phyloP scores from a whole-genome alignment of 2,329 filamentous ascomycete genomes.

The Exophiala phaeomuriformis region DNA sequence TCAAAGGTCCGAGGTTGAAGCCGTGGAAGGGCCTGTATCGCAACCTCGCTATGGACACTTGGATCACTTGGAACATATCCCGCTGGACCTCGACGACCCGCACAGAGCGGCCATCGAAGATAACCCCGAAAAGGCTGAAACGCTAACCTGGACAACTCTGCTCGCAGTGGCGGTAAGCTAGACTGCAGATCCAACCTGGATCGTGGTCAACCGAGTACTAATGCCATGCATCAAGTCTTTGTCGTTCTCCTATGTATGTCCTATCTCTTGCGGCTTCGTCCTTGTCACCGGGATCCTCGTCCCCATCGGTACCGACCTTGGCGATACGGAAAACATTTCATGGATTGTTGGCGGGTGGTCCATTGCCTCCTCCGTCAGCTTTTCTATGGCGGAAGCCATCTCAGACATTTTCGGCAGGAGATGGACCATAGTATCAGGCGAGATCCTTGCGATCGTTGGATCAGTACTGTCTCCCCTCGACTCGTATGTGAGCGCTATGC shows the following conservation, averaged over 20 bases:
- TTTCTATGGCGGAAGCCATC: slow-evolving; percentile 32
- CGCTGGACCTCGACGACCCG: slow-evolving; percentile 15
- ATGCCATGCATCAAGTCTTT: slow-evolving; percentile 10
- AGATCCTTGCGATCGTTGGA: slow-evolving; percentile 34
- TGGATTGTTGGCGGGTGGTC: slow-evolving; percentile 16
- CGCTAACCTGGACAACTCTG: slow-evolving; percentile 9
- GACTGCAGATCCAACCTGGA: background rate
- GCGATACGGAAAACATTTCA: slow-evolving; percentile 8
- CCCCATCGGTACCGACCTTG: slow-evolving; percentile 11
- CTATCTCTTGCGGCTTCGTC: slow-evolving; percentile 30
- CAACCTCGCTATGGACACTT: too few species aligned
- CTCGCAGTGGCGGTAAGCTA: slow-evolving; percentile 11
- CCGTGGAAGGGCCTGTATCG: too few species aligned
- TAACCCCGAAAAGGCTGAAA: slow-evolving; percentile 15
- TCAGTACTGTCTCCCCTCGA: slow-evolving; percentile 11
- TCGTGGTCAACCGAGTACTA: too few species aligned
- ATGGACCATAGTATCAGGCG: slow-evolving; percentile 30
- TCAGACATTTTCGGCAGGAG: slow-evolving; percentile 35
- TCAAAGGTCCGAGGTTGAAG: too few species aligned
- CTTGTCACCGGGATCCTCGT: slow-evolving; percentile 23
- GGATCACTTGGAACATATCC: too few species aligned
- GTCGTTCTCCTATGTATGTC: slow-evolving; percentile 16
- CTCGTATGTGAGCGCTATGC: too few species aligned
- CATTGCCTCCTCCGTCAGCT: slow-evolving; percentile 11
- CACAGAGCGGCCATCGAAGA: slow-evolving; percentile 18